Base-by-base conservation (phyloP, 306 rosid genomes). In the Vachellia collinsii region DNA sequence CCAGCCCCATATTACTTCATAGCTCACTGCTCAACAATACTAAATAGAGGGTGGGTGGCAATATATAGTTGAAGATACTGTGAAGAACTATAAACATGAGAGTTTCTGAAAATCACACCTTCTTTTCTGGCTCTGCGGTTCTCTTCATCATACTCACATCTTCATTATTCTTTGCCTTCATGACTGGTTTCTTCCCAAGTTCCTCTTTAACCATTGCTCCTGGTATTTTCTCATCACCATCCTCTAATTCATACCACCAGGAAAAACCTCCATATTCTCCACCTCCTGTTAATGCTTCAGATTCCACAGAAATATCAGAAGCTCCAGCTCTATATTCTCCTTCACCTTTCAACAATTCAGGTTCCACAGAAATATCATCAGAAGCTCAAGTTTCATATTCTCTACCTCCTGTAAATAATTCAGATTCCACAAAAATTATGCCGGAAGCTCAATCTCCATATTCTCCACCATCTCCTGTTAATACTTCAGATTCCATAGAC, bases 111-210 rank as follows among this genome's bases (percentile, higher is more conserved):
- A 78, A 83, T 17, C 25, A 11, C 50, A 46, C 37, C 41, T 74
- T 72, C 66, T 78, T 72, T 72, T 73, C 50, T 77, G 47, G 58
- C 3, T 37, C 78, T 78, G 38, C 65, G 16, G 50, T 41, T 25
- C 77, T 81, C 41, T 81, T 87, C 42, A 44, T 78, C 12, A 37
- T 44, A 34, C 46, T 74, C 7, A 23, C 68, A 41, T 19, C 81
- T 73, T n/a, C 77, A 42, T 17, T 81, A 25, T n/a, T 76, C 65
- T 41, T 83, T 69, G 79, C 77, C 74, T 83, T 79, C 63, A 73
- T 42, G 44, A 22, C 65, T 37, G 69, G 43, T 12, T 39, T 51
- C 48, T 61, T 77, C 43, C 70, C 83, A 74, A 29, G 23, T 73
- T 77, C 63, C 58, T 61, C 73, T 0, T 13, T 72, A 10, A 23